These are phyloP conservation scores for Bjerkandera adusta DNA, from an alignment of 1,284 basidiomycete species.

Conservation along the genomic window DNA sequence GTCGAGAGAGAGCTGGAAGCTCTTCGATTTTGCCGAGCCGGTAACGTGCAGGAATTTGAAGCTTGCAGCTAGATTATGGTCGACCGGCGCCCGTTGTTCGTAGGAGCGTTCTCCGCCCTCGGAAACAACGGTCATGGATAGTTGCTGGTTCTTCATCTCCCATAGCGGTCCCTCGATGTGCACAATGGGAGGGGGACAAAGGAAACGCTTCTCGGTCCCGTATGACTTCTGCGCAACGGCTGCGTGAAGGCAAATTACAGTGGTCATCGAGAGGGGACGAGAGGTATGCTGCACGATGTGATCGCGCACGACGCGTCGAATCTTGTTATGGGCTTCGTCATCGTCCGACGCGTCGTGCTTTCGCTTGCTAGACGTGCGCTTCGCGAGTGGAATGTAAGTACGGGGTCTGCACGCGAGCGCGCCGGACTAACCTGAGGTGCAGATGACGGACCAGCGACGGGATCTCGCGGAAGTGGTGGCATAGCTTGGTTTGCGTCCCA, in stretches of 20 bases:
- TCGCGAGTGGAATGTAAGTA: conserved; percentile 5
- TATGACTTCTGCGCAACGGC: conserved; percentile 92
- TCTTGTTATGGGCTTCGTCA: conserved; percentile 74
- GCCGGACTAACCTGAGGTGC: conserved; percentile 8
- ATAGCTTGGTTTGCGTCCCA: conserved; percentile 37
- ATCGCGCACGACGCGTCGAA: conserved; percentile 76
- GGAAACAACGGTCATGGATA: conserved; percentile 83
- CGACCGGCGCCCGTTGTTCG: conserved; percentile 78
- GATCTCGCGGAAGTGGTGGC: conserved; percentile 8
- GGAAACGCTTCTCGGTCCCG: conserved; percentile 88
- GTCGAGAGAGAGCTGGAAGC: conserved; percentile 82
- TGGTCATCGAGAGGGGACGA: conserved; percentile 81
- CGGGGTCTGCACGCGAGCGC: neutral
- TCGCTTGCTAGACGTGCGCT: conserved; percentile 54
- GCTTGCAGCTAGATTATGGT: conserved; percentile 79
- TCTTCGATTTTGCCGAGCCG: conserved; percentile 86
- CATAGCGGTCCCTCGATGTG: conserved; percentile 83
- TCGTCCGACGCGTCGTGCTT: conserved; percentile 67
- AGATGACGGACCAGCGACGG: conserved; percentile 5
- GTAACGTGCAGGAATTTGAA: conserved; percentile 92
- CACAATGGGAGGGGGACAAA: conserved; percentile 87
- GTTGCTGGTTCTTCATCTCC: conserved; percentile 76
- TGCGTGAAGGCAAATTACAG: conserved; percentile 83
- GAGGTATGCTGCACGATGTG: conserved; percentile 70
- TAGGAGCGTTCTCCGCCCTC: conserved; percentile 81